Evolutionary conservation across 2,329 filamentous ascomycete species (phyloP), one percentile per base, ranked within the genome.

Genomic region (Macroventuria anomochaeta): DNA sequence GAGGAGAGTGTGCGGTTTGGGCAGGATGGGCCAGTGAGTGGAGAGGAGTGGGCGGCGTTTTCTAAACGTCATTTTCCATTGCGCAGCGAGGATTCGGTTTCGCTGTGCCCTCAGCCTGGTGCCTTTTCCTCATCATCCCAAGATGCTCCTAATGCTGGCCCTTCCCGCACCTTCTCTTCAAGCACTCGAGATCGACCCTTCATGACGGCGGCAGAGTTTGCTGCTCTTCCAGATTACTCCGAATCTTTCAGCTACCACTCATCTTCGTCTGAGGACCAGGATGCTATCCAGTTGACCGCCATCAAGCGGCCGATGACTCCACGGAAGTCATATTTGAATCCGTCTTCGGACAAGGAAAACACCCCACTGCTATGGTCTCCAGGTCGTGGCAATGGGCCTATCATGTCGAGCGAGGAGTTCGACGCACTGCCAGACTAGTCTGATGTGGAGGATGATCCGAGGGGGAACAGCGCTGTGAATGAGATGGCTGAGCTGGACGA

Each of bases 331-430:
- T 32, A 23, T 5, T 17, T 26, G 12, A 7, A 18, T 6, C 1
- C 7, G 13, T 11, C 13, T 17, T 21, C 15, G 3, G 29, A 29
- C 12, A 21, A 17, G 12, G 10, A n/a, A 7, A 5, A 28, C 26
- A 34, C 12, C 3, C 25, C 5, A 10, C 3, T 12, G 10, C 2
- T 41, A 31, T 46, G 49, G 41, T 31, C 33, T 48, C 18, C 38
- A 23, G 21, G 17, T 3, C 6, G 15, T 8, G 28, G 34, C 13
- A 7, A 12, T 10, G 7, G 29, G 3, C 26, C 11, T 18, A 37
- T 51, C 26, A 39, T 47, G 36, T 46, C 47, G 25, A 46, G 31
- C 31, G 32, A 28, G 8, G 36, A 53, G 23, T 47, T 53, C 15
- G 34, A 47, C 12, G 41, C 17, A 7, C 43, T 48, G 15, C 29